A percentile compares a stretch with the other conserved stretches of the same genome.
Evolutionary conservation across 2,329 filamentous ascomycete genomes (phyloP).

Genomic region (Aspergillus chevalieri): DNA sequence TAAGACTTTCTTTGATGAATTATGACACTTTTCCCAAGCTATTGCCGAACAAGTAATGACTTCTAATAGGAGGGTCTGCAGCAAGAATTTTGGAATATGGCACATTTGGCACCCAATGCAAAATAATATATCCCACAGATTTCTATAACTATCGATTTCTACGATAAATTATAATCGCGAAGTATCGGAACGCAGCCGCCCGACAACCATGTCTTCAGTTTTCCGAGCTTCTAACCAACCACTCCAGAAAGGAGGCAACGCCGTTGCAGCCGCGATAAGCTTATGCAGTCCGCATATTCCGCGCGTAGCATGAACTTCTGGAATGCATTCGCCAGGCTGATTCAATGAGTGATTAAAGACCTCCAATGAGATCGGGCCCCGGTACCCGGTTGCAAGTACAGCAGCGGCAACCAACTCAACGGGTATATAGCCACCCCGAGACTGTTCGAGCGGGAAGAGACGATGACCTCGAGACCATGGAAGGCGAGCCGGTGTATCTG

Average conservation of each 20-base stretch:
- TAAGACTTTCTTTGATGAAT: too few species aligned
- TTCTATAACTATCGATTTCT: too few species aligned
- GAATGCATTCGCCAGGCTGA: constrained; percentile 12
- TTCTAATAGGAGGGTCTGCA: too few species aligned
- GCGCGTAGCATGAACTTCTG: constrained; percentile 18
- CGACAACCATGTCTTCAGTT: neutral
- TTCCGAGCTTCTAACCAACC: neutral
- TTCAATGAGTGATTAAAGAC: constrained; percentile 27
- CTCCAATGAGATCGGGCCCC: constrained; percentile 27
- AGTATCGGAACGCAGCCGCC: neutral
- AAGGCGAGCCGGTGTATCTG: constrained; percentile 17
- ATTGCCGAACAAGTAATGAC: too few species aligned
- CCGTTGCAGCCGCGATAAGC: constrained; percentile 10
- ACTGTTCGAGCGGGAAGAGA: constrained; percentile 22
- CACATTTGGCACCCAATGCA: too few species aligned
- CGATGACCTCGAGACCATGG: constrained; percentile 29
- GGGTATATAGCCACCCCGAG: constrained; percentile 26
- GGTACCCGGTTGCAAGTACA: constrained; percentile 26
- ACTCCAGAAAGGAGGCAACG: constrained; percentile 19
- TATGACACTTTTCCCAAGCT: too few species aligned
- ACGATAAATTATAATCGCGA: neutral
- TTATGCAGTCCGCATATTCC: constrained; percentile 17
- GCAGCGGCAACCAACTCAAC: constrained; percentile 26
- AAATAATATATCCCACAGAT: too few species aligned
- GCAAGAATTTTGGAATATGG: too few species aligned